Evolutionary conservation across 1,139 yeast species (phyloP).

Genomic region (Yamadazyma dushanensis): DNA sequence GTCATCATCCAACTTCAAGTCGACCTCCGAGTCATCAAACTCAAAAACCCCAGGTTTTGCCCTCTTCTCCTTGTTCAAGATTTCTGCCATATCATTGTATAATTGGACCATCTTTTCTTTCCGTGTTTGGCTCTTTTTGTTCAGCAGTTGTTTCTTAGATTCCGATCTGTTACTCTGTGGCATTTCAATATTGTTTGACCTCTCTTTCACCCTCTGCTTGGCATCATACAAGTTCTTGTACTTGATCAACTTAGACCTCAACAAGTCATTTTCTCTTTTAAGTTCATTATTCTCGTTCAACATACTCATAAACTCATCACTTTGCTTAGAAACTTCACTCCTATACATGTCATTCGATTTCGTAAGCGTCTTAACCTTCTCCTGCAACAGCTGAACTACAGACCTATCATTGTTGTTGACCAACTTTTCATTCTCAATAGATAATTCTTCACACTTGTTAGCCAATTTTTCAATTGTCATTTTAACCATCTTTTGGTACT

Average conservation of each 20-base stretch:
- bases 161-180: neutral
- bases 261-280: constrained; percentile 28
- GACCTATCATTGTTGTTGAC: constrained; percentile 7
- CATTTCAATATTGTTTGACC: neutral
- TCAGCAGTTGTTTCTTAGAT: neutral
- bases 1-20: constrained; percentile 1
- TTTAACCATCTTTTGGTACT: constrained; percentile 18
- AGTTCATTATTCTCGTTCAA: constrained; percentile 20
- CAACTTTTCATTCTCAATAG: constrained; percentile 9
- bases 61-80: constrained; percentile 14
- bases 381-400: constrained; percentile 11
- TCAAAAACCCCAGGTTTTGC: neutral
- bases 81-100: constrained; percentile 19
- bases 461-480: constrained; percentile 18
- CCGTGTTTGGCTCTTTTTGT: neutral
- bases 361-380: constrained; percentile 25
- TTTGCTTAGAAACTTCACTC: constrained; percentile 16
- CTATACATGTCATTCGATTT: constrained; percentile 22
- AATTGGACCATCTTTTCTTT: constrained; percentile 12
- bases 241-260: constrained; percentile 35
- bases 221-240: constrained; percentile 31
- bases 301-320: constrained; percentile 19
- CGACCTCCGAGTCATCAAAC: neutral
- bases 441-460: constrained; percentile 10
- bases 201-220: constrained; percentile 4